Evolutionary conservation across 176 grass and related monocot genomes (phyloP).

Genomic region (Avena atlantica): DNA sequence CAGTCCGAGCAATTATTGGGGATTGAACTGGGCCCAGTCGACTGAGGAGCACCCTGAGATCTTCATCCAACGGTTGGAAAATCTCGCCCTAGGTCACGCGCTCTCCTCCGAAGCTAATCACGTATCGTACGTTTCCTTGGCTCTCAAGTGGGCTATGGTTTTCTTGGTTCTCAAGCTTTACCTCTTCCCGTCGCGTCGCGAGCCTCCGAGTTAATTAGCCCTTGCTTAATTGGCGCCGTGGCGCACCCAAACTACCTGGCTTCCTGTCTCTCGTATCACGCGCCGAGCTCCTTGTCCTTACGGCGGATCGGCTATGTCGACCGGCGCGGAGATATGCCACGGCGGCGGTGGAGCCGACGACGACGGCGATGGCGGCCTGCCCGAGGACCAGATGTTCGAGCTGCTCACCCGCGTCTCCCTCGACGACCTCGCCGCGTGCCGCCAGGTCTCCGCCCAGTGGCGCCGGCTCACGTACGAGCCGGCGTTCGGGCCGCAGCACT

Average conservation of each 20-base stretch:
- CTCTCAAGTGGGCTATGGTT: background rate
- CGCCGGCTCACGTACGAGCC: conserved; percentile 48
- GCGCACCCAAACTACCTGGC: background rate
- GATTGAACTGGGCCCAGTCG: background rate
- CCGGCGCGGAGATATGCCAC: background rate
- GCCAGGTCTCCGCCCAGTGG: conserved; percentile 29
- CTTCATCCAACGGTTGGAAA: background rate
- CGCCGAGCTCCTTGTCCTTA: background rate
- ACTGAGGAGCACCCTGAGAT: background rate
- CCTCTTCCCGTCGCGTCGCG: background rate
- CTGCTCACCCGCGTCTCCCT: conserved; percentile 47
- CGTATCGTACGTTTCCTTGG: background rate
- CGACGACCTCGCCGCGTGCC: conserved; percentile 51
- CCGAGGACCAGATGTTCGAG: conserved; percentile 52
- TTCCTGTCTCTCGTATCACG: background rate
- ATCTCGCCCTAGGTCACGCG: background rate
- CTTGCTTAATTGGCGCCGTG: background rate
- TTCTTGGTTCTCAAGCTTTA: conserved; percentile 28
- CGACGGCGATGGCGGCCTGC: background rate
- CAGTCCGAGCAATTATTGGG: background rate
- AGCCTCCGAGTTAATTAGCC: background rate
- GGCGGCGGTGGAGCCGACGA: background rate
- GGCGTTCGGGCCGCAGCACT: conserved; percentile 44
- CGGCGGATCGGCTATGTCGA: background rate
- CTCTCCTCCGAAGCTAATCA: background rate